phyloP scores from a whole-genome alignment of 1,139 yeast species.

The Debaryomyces sp. region DNA sequence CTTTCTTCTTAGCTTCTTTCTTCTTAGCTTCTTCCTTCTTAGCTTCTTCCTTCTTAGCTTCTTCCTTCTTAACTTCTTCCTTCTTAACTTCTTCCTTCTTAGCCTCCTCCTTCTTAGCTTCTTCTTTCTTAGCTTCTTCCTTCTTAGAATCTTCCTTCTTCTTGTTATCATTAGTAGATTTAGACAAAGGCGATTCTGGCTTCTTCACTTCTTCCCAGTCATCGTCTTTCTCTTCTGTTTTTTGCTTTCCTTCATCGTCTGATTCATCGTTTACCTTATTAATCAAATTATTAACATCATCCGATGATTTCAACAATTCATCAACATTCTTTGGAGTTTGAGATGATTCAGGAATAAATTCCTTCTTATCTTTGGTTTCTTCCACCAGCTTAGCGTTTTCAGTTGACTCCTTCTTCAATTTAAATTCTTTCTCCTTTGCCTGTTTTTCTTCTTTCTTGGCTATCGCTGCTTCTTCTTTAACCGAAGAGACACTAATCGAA shows the following conservation, averaged over 20 bases:
- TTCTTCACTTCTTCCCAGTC: constrained; percentile 47
- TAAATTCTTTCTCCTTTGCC: constrained; percentile 14
- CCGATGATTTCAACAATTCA: constrained; percentile 43
- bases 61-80: constrained; percentile 9
- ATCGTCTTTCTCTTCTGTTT: constrained; percentile 33
- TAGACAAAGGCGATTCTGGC: constrained; percentile 22
- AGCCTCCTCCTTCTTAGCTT: constrained; percentile 1
- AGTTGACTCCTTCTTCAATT: constrained; percentile 8
- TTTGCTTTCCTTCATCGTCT: constrained; percentile 41
- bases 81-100: constrained; percentile 3
- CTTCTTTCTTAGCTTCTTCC: constrained; percentile 14
- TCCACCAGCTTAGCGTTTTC: constrained; percentile 11
- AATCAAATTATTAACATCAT: constrained; percentile 39
- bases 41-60: constrained; percentile 17
- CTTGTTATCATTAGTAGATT: constrained; percentile 1
- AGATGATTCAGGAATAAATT: constrained; percentile 18
- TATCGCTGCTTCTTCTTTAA: constrained; percentile 25
- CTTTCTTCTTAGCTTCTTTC: constrained; percentile 9
- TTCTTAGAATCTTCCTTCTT: constrained; percentile 16
- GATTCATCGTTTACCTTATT: constrained; percentile 43
- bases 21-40: constrained; percentile 14
- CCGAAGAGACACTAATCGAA: constrained; percentile 27
- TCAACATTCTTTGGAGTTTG: constrained; percentile 31
- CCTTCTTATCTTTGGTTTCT: constrained; percentile 15
- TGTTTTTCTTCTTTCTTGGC: constrained; percentile 22